Base-by-base conservation (phyloP, 345 rosid genomes). In the Aurinia saxatilis region DNA sequence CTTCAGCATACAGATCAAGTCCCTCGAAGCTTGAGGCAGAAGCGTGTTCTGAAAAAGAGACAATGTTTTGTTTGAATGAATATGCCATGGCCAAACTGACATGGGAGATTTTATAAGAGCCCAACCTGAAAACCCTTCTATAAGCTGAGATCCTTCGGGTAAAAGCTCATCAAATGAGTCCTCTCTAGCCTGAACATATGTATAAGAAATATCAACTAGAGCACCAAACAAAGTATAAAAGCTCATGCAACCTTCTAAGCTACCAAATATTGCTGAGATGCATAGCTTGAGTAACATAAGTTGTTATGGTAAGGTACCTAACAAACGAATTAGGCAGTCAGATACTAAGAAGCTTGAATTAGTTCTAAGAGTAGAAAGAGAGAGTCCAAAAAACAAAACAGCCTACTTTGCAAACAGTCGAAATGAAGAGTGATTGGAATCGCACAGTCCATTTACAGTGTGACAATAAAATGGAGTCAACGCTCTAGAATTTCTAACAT, bases 121-220 rank as follows among this genome's bases (percentile, higher is more conserved):
- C 57, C 25, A 74, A 93, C 99, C 99, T 82, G 96, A 71, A 81
- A 79, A 79, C 10, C 82, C 86, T 30, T 77, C 48, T 54, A 67
- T 63, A 81, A 84, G 82, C 51, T 79, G 79, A 62, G 84, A 52
- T 35, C 77, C 81, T 23, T 74, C 79, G 10, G 84, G 77, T 25
- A 81, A 73, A 73, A 77, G 77, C 67, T 78, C 92, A 66, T 87
- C 92, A 31, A 77, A 65, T 1, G 77, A 67, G 15, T 79, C 82
- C 59, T 71, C 84, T 63, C 77, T 78, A 70, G 82, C 97, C 99
- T 95, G 59, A 60, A 66, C 41, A 70, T 35, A 12, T 35, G 67
- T 53, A 41, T 6, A 57, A 71, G 58, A 54, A 14, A 33, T 47
- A 75, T 31, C 50, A 44, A 45, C 29, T 19, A 34, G 0, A 29